A percentile compares a stretch with the other conserved stretches of the same genome.
Evolutionary conservation across 179 eudicot species (phyloP).

Genomic region (Spinacia oleracea): DNA sequence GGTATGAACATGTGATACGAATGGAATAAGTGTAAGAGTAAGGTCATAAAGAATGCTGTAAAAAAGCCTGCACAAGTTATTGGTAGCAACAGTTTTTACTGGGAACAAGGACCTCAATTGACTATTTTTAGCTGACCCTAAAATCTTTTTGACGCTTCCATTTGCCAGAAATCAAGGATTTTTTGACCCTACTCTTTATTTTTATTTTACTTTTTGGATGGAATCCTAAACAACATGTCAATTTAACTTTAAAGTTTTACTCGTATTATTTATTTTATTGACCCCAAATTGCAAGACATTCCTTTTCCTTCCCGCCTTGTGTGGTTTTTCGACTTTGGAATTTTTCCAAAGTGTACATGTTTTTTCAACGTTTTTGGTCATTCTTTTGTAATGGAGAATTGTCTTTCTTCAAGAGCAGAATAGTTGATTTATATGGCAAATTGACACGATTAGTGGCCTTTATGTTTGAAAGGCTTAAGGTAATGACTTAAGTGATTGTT

Average conservation of each 20-base stretch:
- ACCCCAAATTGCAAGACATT: neutral
- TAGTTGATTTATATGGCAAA: too few species aligned
- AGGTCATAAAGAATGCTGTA: neutral
- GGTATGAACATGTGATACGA: conserved; percentile 15
- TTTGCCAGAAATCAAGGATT: conserved; percentile 1
- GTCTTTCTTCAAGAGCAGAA: too few species aligned
- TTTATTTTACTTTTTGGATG: neutral
- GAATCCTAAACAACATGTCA: neutral
- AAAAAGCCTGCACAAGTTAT: conserved; percentile 9
- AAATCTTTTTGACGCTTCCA: conserved; percentile 4
- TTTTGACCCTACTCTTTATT: neutral
- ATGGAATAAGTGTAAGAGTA: neutral
- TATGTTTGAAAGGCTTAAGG: too few species aligned
- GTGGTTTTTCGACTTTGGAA: neutral
- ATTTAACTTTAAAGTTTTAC: neutral
- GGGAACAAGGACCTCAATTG: conserved; percentile 2
- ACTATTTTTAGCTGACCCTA: neutral
- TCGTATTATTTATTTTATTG: neutral
- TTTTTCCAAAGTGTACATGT: neutral
- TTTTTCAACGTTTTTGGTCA: neutral
- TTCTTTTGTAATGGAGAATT: too few species aligned
- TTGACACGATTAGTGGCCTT: too few species aligned
- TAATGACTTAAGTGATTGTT: too few species aligned
- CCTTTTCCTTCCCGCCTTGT: neutral
- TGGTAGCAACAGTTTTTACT: neutral